Evolutionary conservation across 2,329 filamentous ascomycete species (phyloP).

Genomic region (Phaeomoniella chlamydospora): DNA sequence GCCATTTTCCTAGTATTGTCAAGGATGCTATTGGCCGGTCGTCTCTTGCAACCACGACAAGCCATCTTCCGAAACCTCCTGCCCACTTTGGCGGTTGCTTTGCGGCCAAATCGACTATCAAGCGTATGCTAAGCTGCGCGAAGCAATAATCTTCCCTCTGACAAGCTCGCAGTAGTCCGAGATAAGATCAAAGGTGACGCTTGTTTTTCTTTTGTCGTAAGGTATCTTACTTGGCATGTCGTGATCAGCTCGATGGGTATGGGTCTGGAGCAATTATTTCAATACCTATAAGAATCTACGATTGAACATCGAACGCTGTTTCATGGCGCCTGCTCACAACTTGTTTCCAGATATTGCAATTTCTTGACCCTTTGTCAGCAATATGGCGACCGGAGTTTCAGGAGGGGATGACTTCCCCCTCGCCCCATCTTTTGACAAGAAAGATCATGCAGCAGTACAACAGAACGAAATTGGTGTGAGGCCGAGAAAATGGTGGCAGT

Average conservation of each 20-base stretch:
- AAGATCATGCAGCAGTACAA: not conserved
- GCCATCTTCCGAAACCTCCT: no score
- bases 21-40: not conserved
- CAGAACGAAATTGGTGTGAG: not conserved
- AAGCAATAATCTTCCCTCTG: no score
- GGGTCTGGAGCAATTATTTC: no score
- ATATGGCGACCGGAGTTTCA: not conserved
- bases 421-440: no score
- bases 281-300: no score
- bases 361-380: not conserved
- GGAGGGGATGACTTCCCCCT: not conserved
- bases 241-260: no score
- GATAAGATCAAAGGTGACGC: no score
- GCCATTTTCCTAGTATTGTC: not conserved
- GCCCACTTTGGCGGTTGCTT: no score
- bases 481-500: constrained; percentile 6
- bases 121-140: no score
- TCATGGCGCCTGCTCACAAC: not conserved
- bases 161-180: no score
- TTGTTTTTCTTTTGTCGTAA: no score
- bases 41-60: not conserved
- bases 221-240: no score
- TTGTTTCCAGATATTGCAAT: not conserved
- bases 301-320: not conserved
- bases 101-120: not conserved